Percentiles rank a stretch among this genome's conserved stretches.
Evolutionary conservation across 1,139 yeast genomes (phyloP).

Genomic region (Magnusiomyces fungicola): DNA sequence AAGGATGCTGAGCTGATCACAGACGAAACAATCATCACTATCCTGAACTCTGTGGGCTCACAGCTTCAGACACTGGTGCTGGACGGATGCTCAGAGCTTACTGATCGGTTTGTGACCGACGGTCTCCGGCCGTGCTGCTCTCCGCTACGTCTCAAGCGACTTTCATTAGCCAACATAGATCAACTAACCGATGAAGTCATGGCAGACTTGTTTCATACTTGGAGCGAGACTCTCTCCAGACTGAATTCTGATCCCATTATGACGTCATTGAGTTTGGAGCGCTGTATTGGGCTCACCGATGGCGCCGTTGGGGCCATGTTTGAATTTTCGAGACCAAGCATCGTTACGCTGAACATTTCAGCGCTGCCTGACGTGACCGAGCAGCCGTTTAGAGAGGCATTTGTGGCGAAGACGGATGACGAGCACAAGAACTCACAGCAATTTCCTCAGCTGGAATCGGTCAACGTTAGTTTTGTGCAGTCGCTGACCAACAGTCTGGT

Average conservation of each 20-base stretch:
- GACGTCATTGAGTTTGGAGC: slow-evolving; percentile 38
- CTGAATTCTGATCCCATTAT: slow-evolving; percentile 46
- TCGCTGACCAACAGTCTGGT: slow-evolving; percentile 60
- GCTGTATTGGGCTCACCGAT: slow-evolving; percentile 63
- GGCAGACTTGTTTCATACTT: slow-evolving; percentile 46
- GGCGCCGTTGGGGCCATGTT: slow-evolving; percentile 52
- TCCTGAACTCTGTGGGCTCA: slow-evolving; percentile 58
- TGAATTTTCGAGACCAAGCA: slow-evolving; percentile 55
- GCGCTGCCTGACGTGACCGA: slow-evolving; percentile 56
- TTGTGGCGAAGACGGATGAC: slow-evolving; percentile 17
- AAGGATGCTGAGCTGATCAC: slow-evolving; percentile 47
- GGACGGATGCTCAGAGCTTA: slow-evolving; percentile 65
- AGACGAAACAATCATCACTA: slow-evolving; percentile 63
- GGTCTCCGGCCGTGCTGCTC: slow-evolving; percentile 54
- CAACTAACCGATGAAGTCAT: slow-evolving; percentile 63
- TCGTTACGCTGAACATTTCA: slow-evolving; percentile 64
- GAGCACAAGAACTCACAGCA: slow-evolving; percentile 12
- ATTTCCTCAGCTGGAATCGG: slow-evolving; percentile 49
- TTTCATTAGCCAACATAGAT: slow-evolving; percentile 50
- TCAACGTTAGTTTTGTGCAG: slow-evolving; percentile 73
- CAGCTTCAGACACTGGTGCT: slow-evolving; percentile 50
- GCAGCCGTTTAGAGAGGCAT: slow-evolving; percentile 42
- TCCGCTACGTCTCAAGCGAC: slow-evolving; percentile 39
- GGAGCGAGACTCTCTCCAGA: slow-evolving; percentile 32
- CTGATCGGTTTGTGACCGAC: slow-evolving; percentile 54